phyloP scores from a whole-genome alignment of 345 rosid genomes.

The Populus nigra region DNA sequence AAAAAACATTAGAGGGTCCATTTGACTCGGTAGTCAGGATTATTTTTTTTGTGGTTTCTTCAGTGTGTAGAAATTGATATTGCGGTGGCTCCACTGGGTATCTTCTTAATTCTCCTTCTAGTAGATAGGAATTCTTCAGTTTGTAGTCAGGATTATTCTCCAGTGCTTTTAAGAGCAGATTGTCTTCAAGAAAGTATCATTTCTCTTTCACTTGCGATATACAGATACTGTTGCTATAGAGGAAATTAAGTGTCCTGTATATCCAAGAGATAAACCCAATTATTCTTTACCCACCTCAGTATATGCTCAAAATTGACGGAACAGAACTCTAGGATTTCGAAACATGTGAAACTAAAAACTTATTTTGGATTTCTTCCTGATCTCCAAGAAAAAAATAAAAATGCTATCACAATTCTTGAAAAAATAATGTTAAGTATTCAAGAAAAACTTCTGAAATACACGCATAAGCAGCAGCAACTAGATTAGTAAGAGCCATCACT shows the following conservation, averaged over 20 bases:
- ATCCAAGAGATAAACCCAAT: slow-evolving; percentile 26
- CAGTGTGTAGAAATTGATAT: slow-evolving; percentile 4
- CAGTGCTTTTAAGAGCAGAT: background rate
- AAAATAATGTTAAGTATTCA: too few species aligned
- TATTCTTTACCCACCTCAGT: slow-evolving; percentile 12
- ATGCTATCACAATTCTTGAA: too few species aligned
- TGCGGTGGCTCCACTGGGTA: background rate
- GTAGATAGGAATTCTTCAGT: slow-evolving; percentile 7
- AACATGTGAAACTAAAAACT: too few species aligned
- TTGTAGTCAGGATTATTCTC: too few species aligned
- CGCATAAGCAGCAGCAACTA: too few species aligned
- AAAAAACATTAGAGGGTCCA: too few species aligned
- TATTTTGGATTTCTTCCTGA: too few species aligned
- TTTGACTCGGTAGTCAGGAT: too few species aligned
- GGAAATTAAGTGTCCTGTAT: background rate
- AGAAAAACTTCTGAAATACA: too few species aligned
- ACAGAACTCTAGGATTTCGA: background rate
- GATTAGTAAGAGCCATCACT: too few species aligned
- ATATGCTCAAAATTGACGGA: slow-evolving; percentile 12
- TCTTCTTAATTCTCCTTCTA: background rate
- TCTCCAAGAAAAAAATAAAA: too few species aligned
- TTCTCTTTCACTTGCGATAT: slow-evolving; percentile 7
- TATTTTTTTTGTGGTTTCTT: background rate
- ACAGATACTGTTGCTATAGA: slow-evolving; percentile 7
- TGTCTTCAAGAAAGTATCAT: background rate